Conservation (phyloP, 495 filamentous ascomycete genomes). For the Aspergillus sclerotioniger region DNA sequence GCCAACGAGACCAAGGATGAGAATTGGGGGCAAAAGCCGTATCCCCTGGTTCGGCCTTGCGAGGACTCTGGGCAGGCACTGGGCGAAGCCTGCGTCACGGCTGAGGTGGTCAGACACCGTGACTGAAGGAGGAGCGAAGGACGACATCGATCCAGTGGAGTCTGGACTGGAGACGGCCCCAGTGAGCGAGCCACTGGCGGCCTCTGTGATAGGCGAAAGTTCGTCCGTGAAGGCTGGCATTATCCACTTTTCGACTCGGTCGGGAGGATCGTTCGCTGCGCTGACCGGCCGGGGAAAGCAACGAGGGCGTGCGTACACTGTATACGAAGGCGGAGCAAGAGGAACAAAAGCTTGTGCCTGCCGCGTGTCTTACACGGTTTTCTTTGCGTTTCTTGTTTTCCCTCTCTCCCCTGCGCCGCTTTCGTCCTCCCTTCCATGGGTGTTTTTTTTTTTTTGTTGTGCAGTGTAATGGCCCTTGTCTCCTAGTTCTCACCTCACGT, state of each 20-base stretch:
- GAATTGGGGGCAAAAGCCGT: conserved; percentile 13
- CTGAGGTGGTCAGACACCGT: conserved; percentile 22
- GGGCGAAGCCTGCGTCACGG: conserved; percentile 8
- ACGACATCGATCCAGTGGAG: conserved; percentile 15
- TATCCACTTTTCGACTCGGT: conserved; percentile 8
- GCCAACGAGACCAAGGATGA: conserved; percentile 8
- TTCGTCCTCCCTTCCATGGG: not conserved
- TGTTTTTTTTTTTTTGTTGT: not conserved
- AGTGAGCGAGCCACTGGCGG: conserved; percentile 4
- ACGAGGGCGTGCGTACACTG: not conserved
- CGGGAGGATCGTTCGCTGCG: conserved; percentile 7
- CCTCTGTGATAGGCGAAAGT: conserved; percentile 10
- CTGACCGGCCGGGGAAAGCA: conserved; percentile 11
- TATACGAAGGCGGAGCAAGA: conserved; percentile 3
- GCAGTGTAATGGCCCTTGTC: too few relatives aligned
- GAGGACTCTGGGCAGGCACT: conserved; percentile 5
- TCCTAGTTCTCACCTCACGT: not conserved
- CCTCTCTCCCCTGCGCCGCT: not conserved
- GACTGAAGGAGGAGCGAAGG: conserved; percentile 21
- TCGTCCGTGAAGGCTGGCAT: conserved; percentile 13
- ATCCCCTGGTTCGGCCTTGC: conserved; percentile 13
- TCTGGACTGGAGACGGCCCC: conserved; percentile 5
- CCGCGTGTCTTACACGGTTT: not conserved
- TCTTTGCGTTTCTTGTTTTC: too few relatives aligned
- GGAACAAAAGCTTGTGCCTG: conserved; percentile 1